A percentile compares a stretch with the other conserved stretches of the same genome.
Conservation (phyloP, 2,329 filamentous ascomycete species). For the Fusarium chuoi region DNA sequence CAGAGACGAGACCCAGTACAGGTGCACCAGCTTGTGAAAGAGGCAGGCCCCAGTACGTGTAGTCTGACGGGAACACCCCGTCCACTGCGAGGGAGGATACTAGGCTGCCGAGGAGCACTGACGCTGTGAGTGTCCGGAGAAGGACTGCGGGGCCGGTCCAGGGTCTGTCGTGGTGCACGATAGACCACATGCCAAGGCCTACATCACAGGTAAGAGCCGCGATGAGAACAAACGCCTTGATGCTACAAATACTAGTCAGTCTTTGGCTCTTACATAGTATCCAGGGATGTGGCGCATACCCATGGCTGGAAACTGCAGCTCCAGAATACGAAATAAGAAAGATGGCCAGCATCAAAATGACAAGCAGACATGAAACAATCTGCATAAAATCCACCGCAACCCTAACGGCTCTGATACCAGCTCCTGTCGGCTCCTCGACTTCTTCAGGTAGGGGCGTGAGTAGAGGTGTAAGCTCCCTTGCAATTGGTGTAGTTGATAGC, state of each 20-base stretch:
- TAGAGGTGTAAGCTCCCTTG: slow-evolving; percentile 39
- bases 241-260: slow-evolving; percentile 17
- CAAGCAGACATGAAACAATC: slow-evolving; percentile 45
- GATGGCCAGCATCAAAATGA: slow-evolving; percentile 47
- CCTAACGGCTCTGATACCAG: slow-evolving; percentile 42
- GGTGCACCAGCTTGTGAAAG: slow-evolving; percentile 44
- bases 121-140: slow-evolving; percentile 46
- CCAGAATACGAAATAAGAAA: slow-evolving; percentile 45
- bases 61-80: slow-evolving; percentile 51
- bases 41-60: slow-evolving; percentile 51
- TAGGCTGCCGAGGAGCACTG: slow-evolving; percentile 50
- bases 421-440: slow-evolving; percentile 36
- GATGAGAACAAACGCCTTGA: slow-evolving; percentile 46
- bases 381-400: slow-evolving; percentile 47
- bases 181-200: slow-evolving; percentile 50
- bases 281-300: slow-evolving; percentile 25
- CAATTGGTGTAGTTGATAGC: slow-evolving; percentile 36
- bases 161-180: slow-evolving; percentile 45
- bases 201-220: slow-evolving; percentile 48
- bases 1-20: slow-evolving; percentile 52
- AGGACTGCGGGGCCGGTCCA: slow-evolving; percentile 49
- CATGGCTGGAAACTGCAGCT: slow-evolving; percentile 32
- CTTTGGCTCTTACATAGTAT: not conserved
- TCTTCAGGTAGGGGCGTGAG: slow-evolving; percentile 42
- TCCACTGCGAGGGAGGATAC: slow-evolving; percentile 49